Percentiles rank a stretch among this genome's conserved stretches.
phyloP scores from a whole-genome alignment of 768 basidiomycete species.

The Paxillus ammoniavirescens region DNA sequence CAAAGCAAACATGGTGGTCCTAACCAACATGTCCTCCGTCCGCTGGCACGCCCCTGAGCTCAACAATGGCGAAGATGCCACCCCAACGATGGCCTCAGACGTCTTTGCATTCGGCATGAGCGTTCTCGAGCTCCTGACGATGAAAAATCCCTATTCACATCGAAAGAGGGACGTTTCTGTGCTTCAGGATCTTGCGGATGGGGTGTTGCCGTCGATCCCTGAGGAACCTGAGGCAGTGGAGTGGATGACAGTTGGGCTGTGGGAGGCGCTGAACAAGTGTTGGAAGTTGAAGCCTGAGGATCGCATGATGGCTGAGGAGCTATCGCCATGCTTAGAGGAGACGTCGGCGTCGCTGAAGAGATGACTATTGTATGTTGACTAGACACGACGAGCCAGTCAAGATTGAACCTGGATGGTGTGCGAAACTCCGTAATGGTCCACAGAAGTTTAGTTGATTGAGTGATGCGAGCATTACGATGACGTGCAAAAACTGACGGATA shows the following conservation, averaged over 20 bases:
- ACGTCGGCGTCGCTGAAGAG: slow-evolving; percentile 1
- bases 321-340: slow-evolving; percentile 20
- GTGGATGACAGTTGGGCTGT: slow-evolving; percentile 48
- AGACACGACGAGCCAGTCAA: slow-evolving; percentile 9
- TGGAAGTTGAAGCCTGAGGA: slow-evolving; percentile 41
- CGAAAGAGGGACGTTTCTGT: slow-evolving; percentile 50
- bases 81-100: slow-evolving; percentile 49
- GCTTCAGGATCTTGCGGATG: slow-evolving; percentile 40
- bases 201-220: slow-evolving; percentile 45
- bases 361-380: neutral
- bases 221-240: slow-evolving; percentile 25
- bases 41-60: slow-evolving; percentile 66
- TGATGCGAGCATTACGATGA: slow-evolving; percentile 40
- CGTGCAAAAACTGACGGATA: slow-evolving; percentile 36
- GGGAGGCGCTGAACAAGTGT: slow-evolving; percentile 45
- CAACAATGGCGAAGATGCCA: slow-evolving; percentile 40
- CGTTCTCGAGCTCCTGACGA: slow-evolving; percentile 56
- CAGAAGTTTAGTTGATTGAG: slow-evolving; percentile 21
- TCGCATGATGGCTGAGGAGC: slow-evolving; percentile 41
- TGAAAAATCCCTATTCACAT: slow-evolving; percentile 48
- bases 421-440: slow-evolving; percentile 5
- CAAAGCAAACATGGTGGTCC: slow-evolving; percentile 41
- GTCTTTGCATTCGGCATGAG: slow-evolving; percentile 62
- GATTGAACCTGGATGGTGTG: neutral
- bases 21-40: slow-evolving; percentile 45